A percentile compares a stretch with the other conserved stretches of the same genome.
Conservation (phyloP, 202 grass and related monocot genomes). For the Brachypodium distachyon region DNA sequence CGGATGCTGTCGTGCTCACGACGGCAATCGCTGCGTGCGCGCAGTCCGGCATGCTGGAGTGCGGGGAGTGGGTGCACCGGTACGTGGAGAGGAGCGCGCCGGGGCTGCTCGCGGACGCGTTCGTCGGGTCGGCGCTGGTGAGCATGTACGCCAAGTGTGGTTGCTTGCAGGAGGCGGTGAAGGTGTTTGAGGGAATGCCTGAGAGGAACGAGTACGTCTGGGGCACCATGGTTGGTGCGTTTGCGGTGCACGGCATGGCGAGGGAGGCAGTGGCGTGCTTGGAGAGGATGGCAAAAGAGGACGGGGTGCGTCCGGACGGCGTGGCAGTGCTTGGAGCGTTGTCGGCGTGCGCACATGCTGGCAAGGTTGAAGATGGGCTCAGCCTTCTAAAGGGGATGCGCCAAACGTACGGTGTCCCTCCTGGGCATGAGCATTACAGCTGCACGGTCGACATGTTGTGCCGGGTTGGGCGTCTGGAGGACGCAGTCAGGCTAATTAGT, state of each 20-base stretch:
- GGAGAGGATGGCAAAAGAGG: constrained; percentile 49
- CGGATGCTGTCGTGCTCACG: constrained; percentile 65
- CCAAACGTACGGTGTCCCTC: constrained; percentile 24
- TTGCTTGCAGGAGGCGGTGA: constrained; percentile 39
- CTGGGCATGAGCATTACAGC: constrained; percentile 67
- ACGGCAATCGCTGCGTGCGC: constrained; percentile 56
- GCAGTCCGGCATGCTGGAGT: constrained; percentile 51
- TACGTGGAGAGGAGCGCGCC: constrained; percentile 33
- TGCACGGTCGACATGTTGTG: constrained; percentile 86
- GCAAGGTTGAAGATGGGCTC: constrained; percentile 53
- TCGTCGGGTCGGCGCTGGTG: constrained; percentile 64
- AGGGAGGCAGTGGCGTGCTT: constrained; percentile 40
- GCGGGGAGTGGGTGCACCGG: constrained; percentile 54
- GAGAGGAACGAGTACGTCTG: constrained; percentile 69
- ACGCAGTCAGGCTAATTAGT: constrained; percentile 38
- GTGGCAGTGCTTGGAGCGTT: constrained; percentile 54
- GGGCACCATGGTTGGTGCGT: constrained; percentile 68
- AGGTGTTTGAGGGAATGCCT: constrained; percentile 64
- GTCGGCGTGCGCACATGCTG: constrained; percentile 57
- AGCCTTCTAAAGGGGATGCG: constrained; percentile 46
- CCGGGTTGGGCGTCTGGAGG: constrained; percentile 50
- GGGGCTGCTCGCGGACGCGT: constrained; percentile 37
- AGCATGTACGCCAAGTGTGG: constrained; percentile 90
- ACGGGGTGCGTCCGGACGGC: constrained; percentile 46
- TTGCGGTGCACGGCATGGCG: constrained; percentile 58